Conservation (phyloP, 805 yeast genomes). For the Myxozyma sirexii region DNA sequence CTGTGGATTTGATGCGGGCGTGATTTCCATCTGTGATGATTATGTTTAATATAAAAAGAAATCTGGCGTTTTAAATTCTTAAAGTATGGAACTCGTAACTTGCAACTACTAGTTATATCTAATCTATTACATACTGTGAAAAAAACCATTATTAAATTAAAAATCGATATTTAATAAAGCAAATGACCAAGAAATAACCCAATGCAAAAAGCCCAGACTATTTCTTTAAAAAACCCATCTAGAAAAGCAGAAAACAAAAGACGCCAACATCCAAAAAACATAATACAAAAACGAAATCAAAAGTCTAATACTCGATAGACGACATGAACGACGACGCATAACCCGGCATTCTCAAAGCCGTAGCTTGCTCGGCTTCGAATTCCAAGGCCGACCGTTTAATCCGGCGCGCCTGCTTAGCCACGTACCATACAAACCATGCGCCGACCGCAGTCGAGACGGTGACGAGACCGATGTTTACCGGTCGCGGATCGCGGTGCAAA, state of each 20-base stretch:
- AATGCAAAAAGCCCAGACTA: too few relatives aligned
- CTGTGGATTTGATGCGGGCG: background rate
- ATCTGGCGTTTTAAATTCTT: too few relatives aligned
- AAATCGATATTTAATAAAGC: too few relatives aligned
- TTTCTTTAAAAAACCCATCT: too few relatives aligned
- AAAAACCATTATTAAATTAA: too few relatives aligned
- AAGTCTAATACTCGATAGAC: background rate
- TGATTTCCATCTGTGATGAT: background rate
- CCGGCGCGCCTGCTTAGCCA: constrained; percentile 45
- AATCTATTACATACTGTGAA: too few relatives aligned
- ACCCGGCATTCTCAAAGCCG: constrained; percentile 44
- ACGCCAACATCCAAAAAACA: background rate
- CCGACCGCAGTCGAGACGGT: constrained; percentile 59
- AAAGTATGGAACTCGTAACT: too few relatives aligned
- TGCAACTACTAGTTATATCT: too few relatives aligned
- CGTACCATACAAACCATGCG: constrained; percentile 44
- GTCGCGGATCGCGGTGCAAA: constrained; percentile 75
- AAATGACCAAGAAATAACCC: too few relatives aligned
- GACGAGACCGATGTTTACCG: constrained; percentile 66
- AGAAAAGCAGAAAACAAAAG: background rate
- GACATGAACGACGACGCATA: constrained; percentile 19
- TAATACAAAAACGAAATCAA: background rate
- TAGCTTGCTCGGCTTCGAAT: constrained; percentile 65
- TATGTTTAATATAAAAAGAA: too few relatives aligned
- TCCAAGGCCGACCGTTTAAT: constrained; percentile 58